These are phyloP conservation scores for Geotrichum klebahnii DNA, from an alignment of 1,139 yeast genomes.

Conservation along the genomic window DNA sequence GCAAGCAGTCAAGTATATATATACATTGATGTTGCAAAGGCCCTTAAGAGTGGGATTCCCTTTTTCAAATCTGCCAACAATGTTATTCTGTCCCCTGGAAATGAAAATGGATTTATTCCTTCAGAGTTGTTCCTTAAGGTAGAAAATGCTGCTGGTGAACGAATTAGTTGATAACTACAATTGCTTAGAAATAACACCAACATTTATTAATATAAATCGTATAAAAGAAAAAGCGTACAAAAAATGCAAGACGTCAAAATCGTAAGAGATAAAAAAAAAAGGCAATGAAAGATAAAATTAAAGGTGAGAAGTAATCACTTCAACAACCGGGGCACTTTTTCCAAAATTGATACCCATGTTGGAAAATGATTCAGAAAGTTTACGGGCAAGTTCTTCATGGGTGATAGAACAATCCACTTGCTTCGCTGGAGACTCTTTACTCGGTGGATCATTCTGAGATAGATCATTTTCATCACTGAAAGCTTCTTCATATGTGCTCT, in stretches of 20 bases:
- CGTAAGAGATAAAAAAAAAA: neutral
- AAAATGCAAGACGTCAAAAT: neutral
- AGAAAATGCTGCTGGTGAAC: slow-evolving; percentile 6
- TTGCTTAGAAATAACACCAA: too few species aligned
- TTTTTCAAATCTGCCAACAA: slow-evolving; percentile 67
- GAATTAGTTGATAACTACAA: neutral
- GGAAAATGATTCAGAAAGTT: slow-evolving; percentile 20
- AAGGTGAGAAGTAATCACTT: slow-evolving; percentile 20
- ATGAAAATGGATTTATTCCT: slow-evolving; percentile 51
- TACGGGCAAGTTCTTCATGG: slow-evolving; percentile 17
- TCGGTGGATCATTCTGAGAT: neutral
- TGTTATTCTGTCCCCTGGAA: slow-evolving; percentile 68
- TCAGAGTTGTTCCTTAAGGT: slow-evolving; percentile 45
- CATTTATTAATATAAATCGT: slow-evolving; percentile 1
- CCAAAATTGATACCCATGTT: slow-evolving; percentile 21
- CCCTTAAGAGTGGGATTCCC: slow-evolving; percentile 46
- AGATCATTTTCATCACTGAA: neutral
- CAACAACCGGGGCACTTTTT: slow-evolving; percentile 22
- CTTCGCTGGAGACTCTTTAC: neutral
- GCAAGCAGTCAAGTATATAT: slow-evolving; percentile 56
- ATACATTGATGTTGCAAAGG: slow-evolving; percentile 53
- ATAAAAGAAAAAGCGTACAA: neutral
- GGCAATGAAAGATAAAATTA: neutral
- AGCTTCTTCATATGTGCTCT: neutral
- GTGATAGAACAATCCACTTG: neutral